Evolutionary conservation across 2,329 filamentous ascomycete genomes (phyloP), one percentile per base, ranked within the genome.

Genomic region (Eutypella sp.): DNA sequence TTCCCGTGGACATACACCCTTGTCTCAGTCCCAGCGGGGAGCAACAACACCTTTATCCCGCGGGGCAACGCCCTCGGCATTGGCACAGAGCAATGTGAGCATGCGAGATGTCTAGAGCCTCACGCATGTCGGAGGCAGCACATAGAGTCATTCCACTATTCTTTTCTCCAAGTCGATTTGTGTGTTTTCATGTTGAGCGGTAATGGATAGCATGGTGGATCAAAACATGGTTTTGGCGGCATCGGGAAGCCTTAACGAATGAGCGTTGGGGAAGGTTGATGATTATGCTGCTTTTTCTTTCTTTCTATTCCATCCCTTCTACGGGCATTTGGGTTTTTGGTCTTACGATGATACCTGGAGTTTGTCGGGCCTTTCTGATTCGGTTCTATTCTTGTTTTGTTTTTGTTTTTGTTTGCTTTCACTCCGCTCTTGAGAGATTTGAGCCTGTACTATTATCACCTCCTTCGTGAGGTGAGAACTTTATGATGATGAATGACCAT

Each of bases 11-110:
- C n/a, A n/a, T n/a, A n/a, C n/a, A n/a, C n/a, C n/a, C n/a, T n/a
- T n/a, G n/a, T n/a, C n/a, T n/a, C n/a, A n/a, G n/a, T n/a, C n/a
- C n/a, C n/a, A n/a, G n/a, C n/a, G n/a, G n/a, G n/a, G n/a, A n/a
- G n/a, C n/a, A 55, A 57, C 68, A 39, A 74, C 74, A 29, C 74
- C 74, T 5, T 71, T 69, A 8, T 79, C 76, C 46, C 38, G 44
- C 4, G 39, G 40, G 27, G 24, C 20, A 15, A 47, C 47, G 13
- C 47, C 53, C 3, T 58, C 56, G 8, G 45, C 43, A 5, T 42
- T 47, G 2, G 48, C 44, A 3, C 48, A 50, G 34, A 60, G 57
- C 50, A 45, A 57, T 44, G n/a, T 57, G 20, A 48, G 47, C 41
- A 57, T 57, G 55, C 37, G 43, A 16, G 55, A 57, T 41, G 53